Evolutionary conservation across 2,329 filamentous ascomycete species (phyloP), one percentile per base, ranked within the genome.

Genomic region (Elsinoe batatas): DNA sequence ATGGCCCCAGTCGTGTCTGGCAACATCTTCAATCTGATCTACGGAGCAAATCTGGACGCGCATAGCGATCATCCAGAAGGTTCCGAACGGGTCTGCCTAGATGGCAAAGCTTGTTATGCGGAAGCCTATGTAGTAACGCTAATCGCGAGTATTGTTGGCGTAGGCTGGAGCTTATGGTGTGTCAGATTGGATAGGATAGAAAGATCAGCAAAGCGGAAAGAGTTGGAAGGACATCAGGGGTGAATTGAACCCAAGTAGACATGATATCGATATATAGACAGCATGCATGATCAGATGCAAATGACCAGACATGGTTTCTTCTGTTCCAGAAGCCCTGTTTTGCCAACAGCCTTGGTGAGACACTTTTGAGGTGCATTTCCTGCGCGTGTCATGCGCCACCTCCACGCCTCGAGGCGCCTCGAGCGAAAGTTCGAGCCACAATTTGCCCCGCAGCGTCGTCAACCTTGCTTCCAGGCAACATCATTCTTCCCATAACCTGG

Each of bases 21-120:
- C 50, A 95, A 97, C 64, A 70, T 95, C 18, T 97, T 95, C 77
- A 98, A 97, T 67, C 72, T 96, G 1, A 82, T 93, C 57, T 98
- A 97, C 67, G 93, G 93, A 49, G 72, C 64, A 1, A 83, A 95
- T 0, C 94, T 89, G 63, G 93, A 98, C 67, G 73, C 74, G 7
- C 90, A 96, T 69, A 79, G 81, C 40, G 89, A 88, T 17, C 59
- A 61, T 13, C 65, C 60, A 12, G 53, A 51, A 18, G 61, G 59
- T 13, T 62, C 61, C 6, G 83, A 89, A 61, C 78, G 85, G 30
- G 79, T 82, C 17, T 97, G 93, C 67, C 76, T 79, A 17, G 82
- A 91, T 22, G 93, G 93, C 0, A 70, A 91, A 10, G 75, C 79
- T 17, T 97, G 91, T 69, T 97, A 96, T 71, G 78, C 80, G 30